A percentile compares a stretch with the other conserved stretches of the same genome.
Conservation (phyloP, 2,329 filamentous ascomycete genomes). For the Biscogniauxia marginata region DNA sequence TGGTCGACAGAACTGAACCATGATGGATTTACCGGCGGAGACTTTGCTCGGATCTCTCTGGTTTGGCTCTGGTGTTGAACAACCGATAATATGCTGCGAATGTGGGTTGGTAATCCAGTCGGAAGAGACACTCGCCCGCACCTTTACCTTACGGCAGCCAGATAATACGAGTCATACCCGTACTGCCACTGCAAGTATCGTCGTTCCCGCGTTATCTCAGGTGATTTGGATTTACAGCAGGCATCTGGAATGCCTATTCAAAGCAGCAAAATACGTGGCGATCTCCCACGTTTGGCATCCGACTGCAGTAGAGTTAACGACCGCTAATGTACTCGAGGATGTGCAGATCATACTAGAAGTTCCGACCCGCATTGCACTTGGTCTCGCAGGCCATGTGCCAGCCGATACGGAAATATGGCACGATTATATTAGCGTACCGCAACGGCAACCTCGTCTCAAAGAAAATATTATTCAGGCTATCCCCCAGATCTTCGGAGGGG, state of each 20-base stretch:
- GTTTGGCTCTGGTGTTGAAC: not conserved
- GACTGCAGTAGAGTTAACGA: not conserved
- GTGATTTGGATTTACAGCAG: not conserved
- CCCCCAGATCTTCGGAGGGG: slow-evolving; percentile 5
- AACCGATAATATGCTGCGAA: not conserved
- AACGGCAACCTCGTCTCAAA: slow-evolving; percentile 6
- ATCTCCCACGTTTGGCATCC: not conserved
- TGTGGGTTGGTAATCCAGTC: not conserved
- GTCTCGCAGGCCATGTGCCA: not conserved
- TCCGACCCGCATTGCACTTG: not conserved
- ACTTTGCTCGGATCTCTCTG: not conserved
- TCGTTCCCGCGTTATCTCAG: not conserved
- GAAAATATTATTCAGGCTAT: slow-evolving; percentile 7
- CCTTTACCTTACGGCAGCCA: not conserved
- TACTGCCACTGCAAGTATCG: not conserved
- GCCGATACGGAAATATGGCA: slow-evolving; percentile 14
- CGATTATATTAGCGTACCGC: slow-evolving; percentile 22
- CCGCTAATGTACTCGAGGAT: not conserved
- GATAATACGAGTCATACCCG: not conserved
- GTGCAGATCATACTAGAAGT: not conserved
- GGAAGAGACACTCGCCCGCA: not conserved
- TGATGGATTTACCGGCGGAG: not conserved
- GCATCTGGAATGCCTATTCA: not conserved
- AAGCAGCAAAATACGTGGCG: not conserved
- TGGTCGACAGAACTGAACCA: not conserved